Base-by-base conservation (phyloP, 495 filamentous ascomycete genomes). In the Neurospora sp. region DNA sequence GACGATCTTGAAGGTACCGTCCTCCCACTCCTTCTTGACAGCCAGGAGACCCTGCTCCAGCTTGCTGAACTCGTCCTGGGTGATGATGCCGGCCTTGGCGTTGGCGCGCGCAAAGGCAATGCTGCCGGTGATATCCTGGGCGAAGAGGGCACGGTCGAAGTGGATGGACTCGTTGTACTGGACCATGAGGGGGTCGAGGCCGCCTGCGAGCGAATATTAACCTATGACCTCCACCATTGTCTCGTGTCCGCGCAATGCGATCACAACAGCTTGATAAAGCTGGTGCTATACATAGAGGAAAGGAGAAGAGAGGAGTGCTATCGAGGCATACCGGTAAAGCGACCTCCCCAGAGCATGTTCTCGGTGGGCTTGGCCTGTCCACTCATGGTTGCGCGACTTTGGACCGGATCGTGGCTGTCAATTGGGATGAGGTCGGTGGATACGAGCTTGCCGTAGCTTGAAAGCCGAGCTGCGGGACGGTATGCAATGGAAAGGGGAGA, bases 81-180 rank as follows among this genome's bases (percentile, higher is more conserved):
- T 91, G 49, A 98, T 87, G 82, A 97, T 94, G 70, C 90, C 89
- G 69, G 84, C 85, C 76, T 93, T 92, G 72, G 85, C 84, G 83
- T 97, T 96, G 73, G 94, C 94, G 73, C 93, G 91, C 76, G 95
- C 95, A 79, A 91, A 98, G 69, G 94, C 94, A 72, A 96, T 91
- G 73, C 90, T 91, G 81, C 94, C 92, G 23, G 86, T 85, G 75
- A 95, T 91, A 77, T 97, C 92, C 81, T 96, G 89, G 74, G 88
- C 88, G 85, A 92, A 94, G 83, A 97, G 90, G 70, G 88, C 87
- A 76, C 91, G 91, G 84, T 97, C 95, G 83, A 92, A 93, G 83
- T 90, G 88, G 72, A 95, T 90, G n/a, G 90, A 92, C 82, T 91
- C 88, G 85, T 98, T 97, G 87, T 96, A 97, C 75, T 90, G 84